These are phyloP conservation scores for Phytophthora pinifolia DNA, from an alignment of 352 stramenopile species.

Conservation along the genomic window DNA sequence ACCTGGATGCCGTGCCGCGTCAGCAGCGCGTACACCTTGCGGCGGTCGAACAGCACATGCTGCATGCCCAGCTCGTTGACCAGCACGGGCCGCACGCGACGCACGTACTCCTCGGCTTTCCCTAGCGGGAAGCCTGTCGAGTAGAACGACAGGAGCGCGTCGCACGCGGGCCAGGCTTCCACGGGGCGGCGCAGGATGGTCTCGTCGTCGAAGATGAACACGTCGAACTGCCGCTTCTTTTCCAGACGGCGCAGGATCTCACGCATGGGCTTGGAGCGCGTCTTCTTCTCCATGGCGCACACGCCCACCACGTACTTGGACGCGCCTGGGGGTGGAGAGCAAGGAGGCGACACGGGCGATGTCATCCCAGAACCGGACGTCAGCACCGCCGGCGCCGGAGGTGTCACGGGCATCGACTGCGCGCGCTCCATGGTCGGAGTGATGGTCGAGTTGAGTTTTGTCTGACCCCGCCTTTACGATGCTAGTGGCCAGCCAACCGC, in stretches of 20 bases:
- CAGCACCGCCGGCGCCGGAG: constrained; percentile 11
- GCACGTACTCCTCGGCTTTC: constrained; percentile 97
- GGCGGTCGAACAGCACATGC: constrained; percentile 94
- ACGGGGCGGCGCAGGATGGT: constrained; percentile 95
- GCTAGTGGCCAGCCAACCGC: not conserved
- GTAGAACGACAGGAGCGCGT: constrained; percentile 99
- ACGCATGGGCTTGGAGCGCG: constrained; percentile 95
- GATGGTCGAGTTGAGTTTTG: constrained; percentile 19
- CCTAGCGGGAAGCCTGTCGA: constrained; percentile 97
- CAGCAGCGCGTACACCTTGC: constrained; percentile 96
- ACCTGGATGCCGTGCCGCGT: constrained; percentile 94
- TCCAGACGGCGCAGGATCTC: constrained; percentile 94
- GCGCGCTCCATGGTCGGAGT: constrained; percentile 34
- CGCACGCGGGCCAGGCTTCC: constrained; percentile 94
- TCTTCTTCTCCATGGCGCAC: constrained; percentile 99
- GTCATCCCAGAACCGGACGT: not conserved
- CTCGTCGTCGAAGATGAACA: constrained; percentile 98
- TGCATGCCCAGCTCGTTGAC: constrained; percentile 99
- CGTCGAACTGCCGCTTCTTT: constrained; percentile 94
- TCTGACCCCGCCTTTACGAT: constrained; percentile 1
- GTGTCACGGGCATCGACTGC: constrained; percentile 26
- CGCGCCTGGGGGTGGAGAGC: constrained; percentile 23
- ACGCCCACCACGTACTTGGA: constrained; percentile 93
- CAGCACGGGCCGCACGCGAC: constrained; percentile 94
- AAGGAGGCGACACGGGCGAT: constrained; percentile 13